Percentiles rank a stretch among this genome's conserved stretches.
Evolutionary conservation across 78 protist species (phyloP).

Genomic region (slime mould (Dictyostelium discoideum)): DNA sequence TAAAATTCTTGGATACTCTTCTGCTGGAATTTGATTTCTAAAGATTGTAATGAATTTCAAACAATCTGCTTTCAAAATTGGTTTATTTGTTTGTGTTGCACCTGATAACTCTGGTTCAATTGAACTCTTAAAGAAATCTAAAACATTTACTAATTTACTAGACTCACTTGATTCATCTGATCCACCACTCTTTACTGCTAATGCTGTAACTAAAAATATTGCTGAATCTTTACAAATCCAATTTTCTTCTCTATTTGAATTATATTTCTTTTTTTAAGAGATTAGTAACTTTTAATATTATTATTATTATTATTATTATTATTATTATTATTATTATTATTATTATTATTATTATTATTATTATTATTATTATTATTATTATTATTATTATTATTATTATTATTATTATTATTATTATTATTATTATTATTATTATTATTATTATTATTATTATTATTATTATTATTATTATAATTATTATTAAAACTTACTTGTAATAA

Average conservation of each 20-base stretch:
- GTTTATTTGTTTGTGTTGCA: background rate
- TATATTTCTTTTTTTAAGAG: constrained; percentile 3
- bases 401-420: no score
- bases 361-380: no score
- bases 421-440: no score
- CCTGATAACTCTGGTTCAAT: constrained; percentile 88
- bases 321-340: no score
- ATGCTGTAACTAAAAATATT: constrained; percentile 93
- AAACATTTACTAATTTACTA: constrained; percentile 29
- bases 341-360: no score
- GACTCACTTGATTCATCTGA: background rate
- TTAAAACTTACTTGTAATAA: background rate
- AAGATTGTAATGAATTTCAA: constrained; percentile 93
- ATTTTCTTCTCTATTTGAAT: constrained; percentile 43
- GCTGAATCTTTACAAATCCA: constrained; percentile 95
- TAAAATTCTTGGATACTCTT: constrained; percentile 39
- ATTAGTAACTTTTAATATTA: no score
- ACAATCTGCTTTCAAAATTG: constrained; percentile 92
- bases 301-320: no score
- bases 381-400: no score
- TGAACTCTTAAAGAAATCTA: constrained; percentile 81
- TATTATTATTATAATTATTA: no score
- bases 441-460: no score
- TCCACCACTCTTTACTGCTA: constrained; percentile 81
- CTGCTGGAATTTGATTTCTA: constrained; percentile 78